phyloP scores from a whole-genome alignment of 2,329 filamentous ascomycete species.

The Teratosphaeriaceae sp. region DNA sequence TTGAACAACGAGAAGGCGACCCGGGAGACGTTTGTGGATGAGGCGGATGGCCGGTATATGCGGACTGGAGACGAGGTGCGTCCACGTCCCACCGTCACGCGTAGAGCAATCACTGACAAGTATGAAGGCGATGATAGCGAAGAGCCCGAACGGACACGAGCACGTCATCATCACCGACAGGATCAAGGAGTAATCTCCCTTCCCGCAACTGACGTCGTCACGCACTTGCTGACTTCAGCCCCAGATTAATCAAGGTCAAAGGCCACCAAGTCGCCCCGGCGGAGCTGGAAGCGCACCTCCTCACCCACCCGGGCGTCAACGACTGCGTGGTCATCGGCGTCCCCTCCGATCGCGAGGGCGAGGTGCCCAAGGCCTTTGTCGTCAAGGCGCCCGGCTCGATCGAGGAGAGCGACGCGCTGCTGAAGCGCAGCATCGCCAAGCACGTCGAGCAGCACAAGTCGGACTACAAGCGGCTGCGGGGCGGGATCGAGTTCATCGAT shows the following conservation, averaged over 20 bases:
- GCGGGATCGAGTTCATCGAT: constrained; percentile 53
- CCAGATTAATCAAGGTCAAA: constrained; percentile 39
- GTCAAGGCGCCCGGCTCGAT: constrained; percentile 47
- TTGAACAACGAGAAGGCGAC: constrained; percentile 80
- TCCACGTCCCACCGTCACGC: no score
- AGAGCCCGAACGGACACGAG: constrained; percentile 60
- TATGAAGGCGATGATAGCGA: constrained; percentile 63
- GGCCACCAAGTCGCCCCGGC: constrained; percentile 78
- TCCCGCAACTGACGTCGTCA: neutral
- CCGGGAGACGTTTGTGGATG: constrained; percentile 59
- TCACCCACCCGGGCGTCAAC: constrained; percentile 66
- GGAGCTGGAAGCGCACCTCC: constrained; percentile 63
- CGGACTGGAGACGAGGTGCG: constrained; percentile 82
- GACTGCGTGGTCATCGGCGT: constrained; percentile 75
- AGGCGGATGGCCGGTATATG: constrained; percentile 57
- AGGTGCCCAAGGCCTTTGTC: constrained; percentile 58
- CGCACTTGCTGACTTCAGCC: neutral
- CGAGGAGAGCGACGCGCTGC: constrained; percentile 44
- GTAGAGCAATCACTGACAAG: no score
- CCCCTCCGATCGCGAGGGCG: constrained; percentile 55
- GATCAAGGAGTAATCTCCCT: constrained; percentile 51
- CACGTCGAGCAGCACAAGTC: constrained; percentile 57
- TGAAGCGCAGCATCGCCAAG: constrained; percentile 48
- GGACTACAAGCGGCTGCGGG: constrained; percentile 56
- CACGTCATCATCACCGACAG: constrained; percentile 82